Conservation (phyloP, 352 stramenopile species). For the Phytophthora vignae region DNA sequence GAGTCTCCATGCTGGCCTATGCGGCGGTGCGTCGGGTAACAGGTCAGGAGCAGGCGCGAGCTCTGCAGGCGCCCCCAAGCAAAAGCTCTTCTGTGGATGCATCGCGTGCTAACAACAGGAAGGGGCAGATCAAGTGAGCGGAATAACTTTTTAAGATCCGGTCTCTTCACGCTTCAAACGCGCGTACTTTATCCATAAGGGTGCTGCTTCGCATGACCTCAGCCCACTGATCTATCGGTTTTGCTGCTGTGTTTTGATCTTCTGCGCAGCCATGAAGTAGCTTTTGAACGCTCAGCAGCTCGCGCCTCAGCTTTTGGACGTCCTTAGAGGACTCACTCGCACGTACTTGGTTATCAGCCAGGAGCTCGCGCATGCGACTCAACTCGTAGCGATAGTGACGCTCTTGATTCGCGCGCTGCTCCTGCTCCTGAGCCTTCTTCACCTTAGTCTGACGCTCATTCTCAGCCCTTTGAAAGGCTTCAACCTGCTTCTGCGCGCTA, state of each 20-base stretch:
- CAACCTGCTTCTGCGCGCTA: conserved; percentile 23
- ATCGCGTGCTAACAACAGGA: conserved; percentile 64
- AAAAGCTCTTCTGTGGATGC: conserved; percentile 77
- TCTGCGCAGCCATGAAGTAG: conserved; percentile 48
- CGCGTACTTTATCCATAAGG: conserved; percentile 57
- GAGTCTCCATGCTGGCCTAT: conserved; percentile 80
- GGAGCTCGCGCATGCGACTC: conserved; percentile 51
- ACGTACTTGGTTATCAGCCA: conserved; percentile 57
- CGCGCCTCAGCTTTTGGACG: conserved; percentile 59
- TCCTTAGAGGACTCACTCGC: conserved; percentile 54
- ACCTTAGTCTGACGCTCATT: conserved; percentile 10
- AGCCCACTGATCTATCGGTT: conserved; percentile 28
- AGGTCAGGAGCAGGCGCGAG: conserved; percentile 14
- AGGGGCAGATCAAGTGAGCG: conserved; percentile 6
- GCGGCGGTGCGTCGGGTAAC: conserved; percentile 40
- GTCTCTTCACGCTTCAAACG: conserved; percentile 22
- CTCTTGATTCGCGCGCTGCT: conserved; percentile 33
- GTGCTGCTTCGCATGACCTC: conserved; percentile 30
- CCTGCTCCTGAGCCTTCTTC: conserved; percentile 22
- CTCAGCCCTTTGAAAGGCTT: conserved; percentile 13
- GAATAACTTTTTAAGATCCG: background rate
- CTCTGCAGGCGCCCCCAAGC: conserved; percentile 36
- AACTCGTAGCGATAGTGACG: conserved; percentile 49
- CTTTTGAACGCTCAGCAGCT: conserved; percentile 57
- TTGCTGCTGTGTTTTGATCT: conserved; percentile 1